These are phyloP conservation scores for Myotisia sp. DNA, from an alignment of 2,329 filamentous ascomycete genomes.

Conservation along the genomic window DNA sequence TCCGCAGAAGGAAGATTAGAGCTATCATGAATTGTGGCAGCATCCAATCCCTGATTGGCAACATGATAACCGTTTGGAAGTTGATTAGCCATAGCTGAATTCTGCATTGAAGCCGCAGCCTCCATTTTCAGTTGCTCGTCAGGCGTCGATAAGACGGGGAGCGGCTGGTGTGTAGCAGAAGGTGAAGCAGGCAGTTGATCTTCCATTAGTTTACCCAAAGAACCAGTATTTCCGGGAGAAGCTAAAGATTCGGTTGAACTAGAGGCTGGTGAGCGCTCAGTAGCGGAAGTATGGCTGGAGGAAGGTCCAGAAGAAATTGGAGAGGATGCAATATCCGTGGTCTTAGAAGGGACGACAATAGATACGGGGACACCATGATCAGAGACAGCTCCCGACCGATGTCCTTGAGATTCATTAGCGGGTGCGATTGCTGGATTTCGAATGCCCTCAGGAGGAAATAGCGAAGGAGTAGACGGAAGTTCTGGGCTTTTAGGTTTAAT, in stretches of 20 bases:
- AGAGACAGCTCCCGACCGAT: too few species aligned
- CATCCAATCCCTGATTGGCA: too few species aligned
- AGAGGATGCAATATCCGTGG: constrained; percentile 4
- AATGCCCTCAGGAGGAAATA: too few species aligned
- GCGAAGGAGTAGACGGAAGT: too few species aligned
- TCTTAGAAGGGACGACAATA: constrained; percentile 4
- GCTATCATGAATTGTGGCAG: too few species aligned
- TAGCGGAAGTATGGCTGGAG: constrained; percentile 10
- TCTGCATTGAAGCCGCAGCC: constrained; percentile 36
- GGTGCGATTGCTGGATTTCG: too few species aligned
- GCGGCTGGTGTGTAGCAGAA: too few species aligned
- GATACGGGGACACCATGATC: too few species aligned
- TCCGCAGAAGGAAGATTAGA: too few species aligned
- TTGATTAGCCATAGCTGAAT: constrained; percentile 3
- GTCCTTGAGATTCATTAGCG: too few species aligned
- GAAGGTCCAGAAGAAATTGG: constrained; percentile 9
- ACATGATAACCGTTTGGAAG: too few species aligned
- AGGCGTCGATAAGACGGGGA: constrained; percentile 34
- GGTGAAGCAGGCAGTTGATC: neutral
- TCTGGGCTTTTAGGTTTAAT: too few species aligned
- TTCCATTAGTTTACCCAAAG: neutral
- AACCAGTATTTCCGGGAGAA: neutral
- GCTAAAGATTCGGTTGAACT: constrained; percentile 11
- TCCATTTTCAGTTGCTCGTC: constrained; percentile 46
- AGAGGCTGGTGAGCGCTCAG: constrained; percentile 10